Base-by-base conservation (phyloP, 2,329 filamentous ascomycete genomes). In the Aspergillus candidus region DNA sequence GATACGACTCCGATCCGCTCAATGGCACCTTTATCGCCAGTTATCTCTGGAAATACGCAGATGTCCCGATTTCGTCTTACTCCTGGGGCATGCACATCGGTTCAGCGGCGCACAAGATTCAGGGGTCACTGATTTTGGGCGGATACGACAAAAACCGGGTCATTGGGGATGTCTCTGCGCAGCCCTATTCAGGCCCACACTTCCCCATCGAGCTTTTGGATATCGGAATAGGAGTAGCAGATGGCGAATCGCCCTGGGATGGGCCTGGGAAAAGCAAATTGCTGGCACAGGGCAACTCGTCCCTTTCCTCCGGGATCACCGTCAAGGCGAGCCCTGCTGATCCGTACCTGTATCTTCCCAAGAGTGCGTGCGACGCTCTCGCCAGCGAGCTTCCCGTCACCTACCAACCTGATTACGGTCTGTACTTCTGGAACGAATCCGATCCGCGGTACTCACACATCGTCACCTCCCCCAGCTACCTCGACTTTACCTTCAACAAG, bases 21-120 rank as follows among this genome's bases (percentile, higher is more conserved):
- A 27, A 27, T 27, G 22, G 22, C 27, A 52, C 47, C 43, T 43
- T 47, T 40, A 40, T 49, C 32, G 47, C 41, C n/a, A 42, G 44
- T 17, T 53, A 37, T 46, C 42, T 50, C 4, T 50, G 46, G 15
- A 47, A 44, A 13, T 41, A 32, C 3, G 41, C 41, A 31, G 59
- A 52, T 11, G 38, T 41, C 11, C 5, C 10, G 4, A 67, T 57
- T 13, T 58, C 62, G 2, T 71, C 69, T 1, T 70, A 67, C 45
- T 71, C 67, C 1, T 72, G 65, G 45, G 60, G 63, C 12, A 58
- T 72, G 64, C 70, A 72, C 42, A 68, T 73, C 14, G 69, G 69
- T 4, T 67, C 68, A 1, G 66, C 54, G 3, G 51, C 47, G 12
- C 59, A 60, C 5, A 35, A 41, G 0, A 60, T 69, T 47, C 37